Percentiles rank a stretch among this genome's conserved stretches.
Conservation (phyloP, 2,329 filamentous ascomycete genomes). For the Hortaea werneckii region DNA sequence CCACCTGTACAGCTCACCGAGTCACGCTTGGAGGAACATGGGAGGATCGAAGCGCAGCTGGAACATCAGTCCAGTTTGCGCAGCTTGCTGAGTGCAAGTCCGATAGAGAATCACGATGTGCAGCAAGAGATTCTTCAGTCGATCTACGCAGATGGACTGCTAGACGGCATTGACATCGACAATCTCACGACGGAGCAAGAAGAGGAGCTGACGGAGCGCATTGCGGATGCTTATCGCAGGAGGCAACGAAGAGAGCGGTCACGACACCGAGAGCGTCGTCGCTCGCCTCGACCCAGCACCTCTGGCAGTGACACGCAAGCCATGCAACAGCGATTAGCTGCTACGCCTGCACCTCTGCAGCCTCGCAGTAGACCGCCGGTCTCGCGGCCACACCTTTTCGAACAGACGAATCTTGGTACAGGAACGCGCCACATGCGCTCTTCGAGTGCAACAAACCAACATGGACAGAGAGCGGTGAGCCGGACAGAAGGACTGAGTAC, state of each 20-base stretch:
- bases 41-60: constrained; percentile 32
- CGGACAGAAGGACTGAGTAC: constrained; percentile 34
- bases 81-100: constrained; percentile 66
- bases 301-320: constrained; percentile 1
- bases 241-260: constrained; percentile 51
- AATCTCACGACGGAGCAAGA: constrained; percentile 76
- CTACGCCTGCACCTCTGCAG: constrained; percentile 19
- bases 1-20: constrained; percentile 9
- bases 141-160: constrained; percentile 74
- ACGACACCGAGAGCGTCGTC: constrained; percentile 14
- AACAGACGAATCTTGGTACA: constrained; percentile 26
- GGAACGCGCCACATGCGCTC: constrained; percentile 32
- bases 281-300: constrained; percentile 2
- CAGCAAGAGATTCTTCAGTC: constrained; percentile 82
- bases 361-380: constrained; percentile 31
- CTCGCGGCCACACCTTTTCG: constrained; percentile 37
- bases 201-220: constrained; percentile 80
- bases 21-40: constrained; percentile 9
- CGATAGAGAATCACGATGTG: constrained; percentile 66
- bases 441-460: constrained; percentile 28
- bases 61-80: constrained; percentile 85
- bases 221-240: constrained; percentile 77
- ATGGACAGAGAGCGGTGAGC: constrained; percentile 24
- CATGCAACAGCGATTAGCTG: constrained; percentile 22
- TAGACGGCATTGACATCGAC: constrained; percentile 81